Evolutionary conservation across 192 early-diverging fungal genomes (phyloP).

Genomic region (Chytriomyces sp.): DNA sequence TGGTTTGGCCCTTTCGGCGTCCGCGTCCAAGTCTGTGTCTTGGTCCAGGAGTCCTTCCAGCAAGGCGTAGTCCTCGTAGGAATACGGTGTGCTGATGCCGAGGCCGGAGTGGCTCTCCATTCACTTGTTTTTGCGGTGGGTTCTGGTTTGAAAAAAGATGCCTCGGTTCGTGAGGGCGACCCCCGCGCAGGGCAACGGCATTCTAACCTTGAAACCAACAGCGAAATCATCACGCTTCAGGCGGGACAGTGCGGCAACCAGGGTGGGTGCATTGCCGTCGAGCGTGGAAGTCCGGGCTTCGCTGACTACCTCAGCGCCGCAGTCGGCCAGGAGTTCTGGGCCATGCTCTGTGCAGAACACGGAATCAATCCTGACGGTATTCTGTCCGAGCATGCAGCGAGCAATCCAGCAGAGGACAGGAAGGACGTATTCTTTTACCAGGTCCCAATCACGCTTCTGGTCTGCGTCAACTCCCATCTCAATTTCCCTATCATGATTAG

Average conservation of each 20-base stretch:
- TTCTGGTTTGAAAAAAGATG: conserved; percentile 2
- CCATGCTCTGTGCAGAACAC: conserved; percentile 89
- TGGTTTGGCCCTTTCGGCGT: neutral
- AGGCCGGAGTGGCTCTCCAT: neutral
- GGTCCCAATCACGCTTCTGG: conserved; percentile 40
- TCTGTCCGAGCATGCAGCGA: conserved; percentile 82
- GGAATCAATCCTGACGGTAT: conserved; percentile 94
- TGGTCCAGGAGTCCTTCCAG: neutral
- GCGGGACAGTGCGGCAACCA: conserved; percentile 98
- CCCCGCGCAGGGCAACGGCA: neutral
- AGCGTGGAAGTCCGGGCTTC: neutral
- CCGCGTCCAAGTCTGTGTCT: neutral
- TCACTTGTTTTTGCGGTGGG: neutral
- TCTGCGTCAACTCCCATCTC: neutral
- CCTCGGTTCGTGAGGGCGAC: neutral
- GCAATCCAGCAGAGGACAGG: conserved; percentile 61
- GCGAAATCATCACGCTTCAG: conserved; percentile 96
- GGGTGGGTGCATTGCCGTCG: conserved; percentile 55
- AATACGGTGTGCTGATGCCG: neutral
- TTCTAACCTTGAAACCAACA: conserved; percentile 16
- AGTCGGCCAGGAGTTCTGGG: conserved; percentile 98
- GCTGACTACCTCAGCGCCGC: neutral
- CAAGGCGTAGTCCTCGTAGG: neutral
- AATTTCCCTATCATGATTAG: conserved; percentile 40
- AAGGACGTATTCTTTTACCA: conserved; percentile 99